Evolutionary conservation across 495 filamentous ascomycete genomes (phyloP).

Genomic region (Clohesyomyces aquaticus): DNA sequence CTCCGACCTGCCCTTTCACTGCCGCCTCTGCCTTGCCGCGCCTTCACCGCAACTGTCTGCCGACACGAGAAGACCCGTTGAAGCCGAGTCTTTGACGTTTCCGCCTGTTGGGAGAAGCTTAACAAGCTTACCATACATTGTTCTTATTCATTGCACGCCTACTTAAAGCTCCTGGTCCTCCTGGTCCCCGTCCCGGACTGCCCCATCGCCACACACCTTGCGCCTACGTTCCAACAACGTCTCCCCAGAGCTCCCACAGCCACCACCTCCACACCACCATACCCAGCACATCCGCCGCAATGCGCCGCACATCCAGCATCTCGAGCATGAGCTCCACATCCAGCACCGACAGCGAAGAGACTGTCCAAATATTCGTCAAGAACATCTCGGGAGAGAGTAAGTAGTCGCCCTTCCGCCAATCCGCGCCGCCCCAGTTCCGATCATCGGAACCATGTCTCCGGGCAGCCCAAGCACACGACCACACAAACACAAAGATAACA

Average conservation of each 20-base stretch:
- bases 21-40: neutral
- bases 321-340: conserved; percentile 47
- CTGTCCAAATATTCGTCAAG: conserved; percentile 59
- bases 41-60: neutral
- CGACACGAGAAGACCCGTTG: neutral
- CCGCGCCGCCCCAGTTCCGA: neutral
- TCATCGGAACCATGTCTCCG: conserved; percentile 22
- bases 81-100: no score
- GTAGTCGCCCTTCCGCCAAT: conserved; percentile 22
- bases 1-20: no score
- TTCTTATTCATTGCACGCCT: neutral
- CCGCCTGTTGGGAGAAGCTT: no score
- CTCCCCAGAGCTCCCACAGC: neutral
- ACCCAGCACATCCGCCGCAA: conserved; percentile 18
- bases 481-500: conserved; percentile 4
- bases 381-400: conserved; percentile 54
- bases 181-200: neutral
- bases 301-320: conserved; percentile 47
- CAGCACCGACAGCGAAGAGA: conserved; percentile 44
- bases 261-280: neutral
- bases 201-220: conserved; percentile 13
- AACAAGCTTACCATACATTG: no score
- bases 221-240: neutral
- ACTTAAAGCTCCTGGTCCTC: neutral
- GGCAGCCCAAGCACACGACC: neutral